A percentile compares a stretch with the other conserved stretches of the same genome.
Conservation (phyloP, 1,139 yeast species). For the Suhomyces yuchorum region DNA sequence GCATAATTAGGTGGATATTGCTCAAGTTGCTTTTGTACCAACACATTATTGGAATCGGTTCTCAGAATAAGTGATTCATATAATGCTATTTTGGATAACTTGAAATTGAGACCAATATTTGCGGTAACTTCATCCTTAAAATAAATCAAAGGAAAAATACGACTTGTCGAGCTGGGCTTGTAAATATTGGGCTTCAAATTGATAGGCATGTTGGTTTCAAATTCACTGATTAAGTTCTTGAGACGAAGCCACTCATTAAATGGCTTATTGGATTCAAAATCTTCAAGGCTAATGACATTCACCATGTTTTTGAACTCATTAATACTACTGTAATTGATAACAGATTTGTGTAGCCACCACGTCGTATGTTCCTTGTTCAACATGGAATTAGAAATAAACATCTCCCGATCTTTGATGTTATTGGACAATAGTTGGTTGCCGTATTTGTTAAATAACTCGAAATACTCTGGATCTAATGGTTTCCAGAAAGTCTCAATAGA, state of each 20-base stretch:
- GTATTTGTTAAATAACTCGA: slow-evolving; percentile 24
- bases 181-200: slow-evolving; percentile 36
- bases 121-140: slow-evolving; percentile 42
- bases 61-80: slow-evolving; percentile 31
- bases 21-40: slow-evolving; percentile 24
- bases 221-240: slow-evolving; percentile 30
- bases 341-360: slow-evolving; percentile 45
- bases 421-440: slow-evolving; percentile 9
- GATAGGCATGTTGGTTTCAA: slow-evolving; percentile 32
- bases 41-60: slow-evolving; percentile 19
- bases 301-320: slow-evolving; percentile 33
- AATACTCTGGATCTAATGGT: slow-evolving; percentile 34
- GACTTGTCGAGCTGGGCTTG: slow-evolving; percentile 26
- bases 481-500: slow-evolving; percentile 36
- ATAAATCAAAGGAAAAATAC: slow-evolving; percentile 33
- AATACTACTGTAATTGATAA: slow-evolving; percentile 31
- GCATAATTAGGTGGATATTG: slow-evolving; percentile 29
- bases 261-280: slow-evolving; percentile 25
- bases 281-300: slow-evolving; percentile 29
- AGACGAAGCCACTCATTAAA: slow-evolving; percentile 34
- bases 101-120: slow-evolving; percentile 33
- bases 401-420: slow-evolving; percentile 9
- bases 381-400: slow-evolving; percentile 7
- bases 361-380: slow-evolving; percentile 18
- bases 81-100: slow-evolving; percentile 34